phyloP scores from a whole-genome alignment of 2,329 filamentous ascomycete genomes.

The Verticillium klebahnii region DNA sequence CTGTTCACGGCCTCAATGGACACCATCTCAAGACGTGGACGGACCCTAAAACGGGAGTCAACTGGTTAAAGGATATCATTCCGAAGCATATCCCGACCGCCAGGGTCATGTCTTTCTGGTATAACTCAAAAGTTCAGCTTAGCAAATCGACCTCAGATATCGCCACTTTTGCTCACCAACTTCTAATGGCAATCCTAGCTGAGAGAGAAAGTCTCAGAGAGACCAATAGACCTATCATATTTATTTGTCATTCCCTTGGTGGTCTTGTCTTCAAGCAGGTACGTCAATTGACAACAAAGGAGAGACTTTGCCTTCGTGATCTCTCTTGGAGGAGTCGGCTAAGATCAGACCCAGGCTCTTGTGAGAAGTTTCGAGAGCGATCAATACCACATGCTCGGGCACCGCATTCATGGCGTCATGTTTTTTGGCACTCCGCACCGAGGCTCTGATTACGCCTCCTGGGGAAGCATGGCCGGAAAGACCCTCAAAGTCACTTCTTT shows the following conservation, averaged over 20 bases:
- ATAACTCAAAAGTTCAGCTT: conserved; percentile 3
- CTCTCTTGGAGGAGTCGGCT: no score
- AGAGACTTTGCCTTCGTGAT: no score
- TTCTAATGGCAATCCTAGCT: background rate
- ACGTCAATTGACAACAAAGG: no score
- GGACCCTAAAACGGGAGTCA: background rate
- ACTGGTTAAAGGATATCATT: conserved; percentile 1
- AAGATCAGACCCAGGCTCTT: no score
- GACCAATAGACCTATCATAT: conserved; percentile 1
- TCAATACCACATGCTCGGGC: background rate
- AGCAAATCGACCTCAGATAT: conserved; percentile 5
- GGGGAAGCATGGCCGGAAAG: background rate
- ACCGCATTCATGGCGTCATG: conserved; percentile 6
- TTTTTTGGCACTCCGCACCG: conserved; percentile 17
- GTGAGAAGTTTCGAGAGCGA: background rate
- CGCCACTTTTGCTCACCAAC: background rate
- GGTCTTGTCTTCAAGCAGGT: conserved; percentile 3
- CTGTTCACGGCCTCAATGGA: conserved; percentile 4
- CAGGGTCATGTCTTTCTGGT: background rate
- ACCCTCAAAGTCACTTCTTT: background rate
- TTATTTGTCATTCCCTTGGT: conserved; percentile 1
- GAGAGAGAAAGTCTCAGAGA: background rate
- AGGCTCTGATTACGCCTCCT: background rate
- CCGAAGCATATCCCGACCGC: background rate
- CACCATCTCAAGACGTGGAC: conserved; percentile 4